Percentiles rank a stretch among this genome's conserved stretches.
phyloP scores from a whole-genome alignment of 805 yeast genomes.

The Torulaspora indica region DNA sequence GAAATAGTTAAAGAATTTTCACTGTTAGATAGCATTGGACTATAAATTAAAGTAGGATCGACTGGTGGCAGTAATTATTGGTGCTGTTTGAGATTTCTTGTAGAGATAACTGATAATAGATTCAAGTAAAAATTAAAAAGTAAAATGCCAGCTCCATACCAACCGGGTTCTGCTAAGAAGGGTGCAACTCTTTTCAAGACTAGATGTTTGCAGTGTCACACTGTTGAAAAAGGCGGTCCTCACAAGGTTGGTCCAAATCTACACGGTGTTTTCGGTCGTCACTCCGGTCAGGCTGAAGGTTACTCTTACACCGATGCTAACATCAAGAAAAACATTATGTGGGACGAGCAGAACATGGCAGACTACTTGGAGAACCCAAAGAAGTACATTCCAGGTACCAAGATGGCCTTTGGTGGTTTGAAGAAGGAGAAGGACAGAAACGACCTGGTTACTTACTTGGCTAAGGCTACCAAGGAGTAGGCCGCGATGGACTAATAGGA shows the following conservation, averaged over 20 bases:
- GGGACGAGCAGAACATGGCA: constrained; percentile 84
- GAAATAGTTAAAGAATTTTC: constrained; percentile 2
- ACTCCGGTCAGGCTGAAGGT: constrained; percentile 87
- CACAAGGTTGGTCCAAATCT: constrained; percentile 99
- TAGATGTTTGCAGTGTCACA: constrained; percentile 98
- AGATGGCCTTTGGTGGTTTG: constrained; percentile 99
- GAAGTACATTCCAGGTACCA: constrained; percentile 99
- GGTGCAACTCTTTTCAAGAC: constrained; percentile 99
- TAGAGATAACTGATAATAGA: neutral
- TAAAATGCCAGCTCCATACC: constrained; percentile 27
- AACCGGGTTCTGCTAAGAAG: constrained; percentile 69
- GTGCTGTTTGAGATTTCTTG: no score
- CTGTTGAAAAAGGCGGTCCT: constrained; percentile 92
- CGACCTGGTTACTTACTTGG: constrained; percentile 87
- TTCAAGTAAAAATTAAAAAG: constrained; percentile 3
- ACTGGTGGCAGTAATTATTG: no score
- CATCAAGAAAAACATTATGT: constrained; percentile 87
- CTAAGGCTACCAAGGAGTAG: constrained; percentile 39
- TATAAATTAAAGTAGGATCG: no score
- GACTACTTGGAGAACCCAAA: constrained; percentile 99
- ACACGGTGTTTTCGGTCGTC: constrained; percentile 90
- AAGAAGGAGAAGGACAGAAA: constrained; percentile 99
- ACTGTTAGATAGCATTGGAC: neutral
- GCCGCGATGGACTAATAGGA: neutral
- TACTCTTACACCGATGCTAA: constrained; percentile 97